These are phyloP conservation scores for Suaeda aralocaspica DNA, from an alignment of 148 eudicot species.

Conservation along the genomic window DNA sequence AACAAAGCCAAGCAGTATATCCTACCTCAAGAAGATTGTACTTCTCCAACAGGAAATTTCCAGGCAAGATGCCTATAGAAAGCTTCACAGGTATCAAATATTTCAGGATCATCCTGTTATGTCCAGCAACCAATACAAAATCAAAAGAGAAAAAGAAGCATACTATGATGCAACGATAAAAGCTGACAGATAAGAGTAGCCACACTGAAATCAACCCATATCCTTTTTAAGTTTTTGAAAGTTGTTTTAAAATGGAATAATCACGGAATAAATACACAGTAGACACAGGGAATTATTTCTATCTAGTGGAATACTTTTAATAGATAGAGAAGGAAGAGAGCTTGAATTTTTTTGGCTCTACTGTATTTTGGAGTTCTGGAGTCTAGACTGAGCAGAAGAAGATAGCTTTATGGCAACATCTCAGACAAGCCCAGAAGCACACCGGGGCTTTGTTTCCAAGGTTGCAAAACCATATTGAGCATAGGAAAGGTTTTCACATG, in stretches of 20 bases:
- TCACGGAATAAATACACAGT: not conserved
- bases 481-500: not conserved
- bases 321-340: not conserved
- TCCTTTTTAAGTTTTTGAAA: too few species aligned
- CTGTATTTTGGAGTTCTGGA: not conserved
- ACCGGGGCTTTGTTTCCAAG: not conserved
- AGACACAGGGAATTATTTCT: not conserved
- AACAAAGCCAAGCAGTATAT: conserved; percentile 9
- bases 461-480: not conserved
- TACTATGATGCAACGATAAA: not conserved
- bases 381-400: not conserved
- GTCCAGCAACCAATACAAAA: conserved; percentile 14
- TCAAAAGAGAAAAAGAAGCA: not conserved
- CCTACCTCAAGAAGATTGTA: conserved; percentile 79
- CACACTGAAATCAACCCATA: not conserved
- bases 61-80: conserved; percentile 84
- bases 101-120: conserved; percentile 84
- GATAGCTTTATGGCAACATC: not conserved
- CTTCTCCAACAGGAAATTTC: conserved; percentile 54
- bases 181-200: not conserved
- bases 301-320: not conserved
- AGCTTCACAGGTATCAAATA: conserved; percentile 97
- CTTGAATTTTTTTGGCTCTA: not conserved
- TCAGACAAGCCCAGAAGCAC: not conserved
- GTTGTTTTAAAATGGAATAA: not conserved